phyloP scores from a whole-genome alignment of 805 yeast species.

The Dipodascus albidus region DNA sequence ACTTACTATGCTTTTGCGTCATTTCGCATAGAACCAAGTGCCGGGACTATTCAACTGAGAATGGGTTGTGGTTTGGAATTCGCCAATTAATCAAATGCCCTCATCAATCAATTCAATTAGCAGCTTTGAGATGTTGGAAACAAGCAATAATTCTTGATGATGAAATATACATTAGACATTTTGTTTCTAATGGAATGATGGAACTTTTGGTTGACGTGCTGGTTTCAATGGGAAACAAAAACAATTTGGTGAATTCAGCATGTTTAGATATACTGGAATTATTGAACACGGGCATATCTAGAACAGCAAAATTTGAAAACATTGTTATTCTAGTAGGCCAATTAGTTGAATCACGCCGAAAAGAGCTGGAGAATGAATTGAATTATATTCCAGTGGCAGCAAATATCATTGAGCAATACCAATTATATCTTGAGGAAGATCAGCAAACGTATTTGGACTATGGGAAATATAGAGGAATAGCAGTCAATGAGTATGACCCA shows the following conservation, averaged over 20 bases:
- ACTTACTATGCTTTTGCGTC: conserved; percentile 55
- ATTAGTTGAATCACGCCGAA: neutral
- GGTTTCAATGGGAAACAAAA: conserved; percentile 34
- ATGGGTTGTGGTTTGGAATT: conserved; percentile 46
- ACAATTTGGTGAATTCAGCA: conserved; percentile 64
- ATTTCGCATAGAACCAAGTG: conserved; percentile 52
- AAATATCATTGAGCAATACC: neutral
- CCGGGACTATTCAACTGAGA: conserved; percentile 51
- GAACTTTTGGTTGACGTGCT: conserved; percentile 39
- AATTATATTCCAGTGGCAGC: neutral
- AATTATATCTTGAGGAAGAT: neutral
- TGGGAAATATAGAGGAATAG: neutral
- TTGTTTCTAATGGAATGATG: conserved; percentile 45
- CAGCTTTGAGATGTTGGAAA: conserved; percentile 61
- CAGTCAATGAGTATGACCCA: neutral
- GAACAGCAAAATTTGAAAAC: neutral
- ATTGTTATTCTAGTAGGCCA: neutral
- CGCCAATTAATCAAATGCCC: conserved; percentile 36
- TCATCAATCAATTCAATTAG: conserved; percentile 45
- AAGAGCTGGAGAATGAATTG: neutral
- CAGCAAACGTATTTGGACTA: neutral
- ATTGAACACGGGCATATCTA: conserved; percentile 1
- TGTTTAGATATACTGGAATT: conserved; percentile 45
- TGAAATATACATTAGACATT: conserved; percentile 42
- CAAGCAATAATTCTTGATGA: conserved; percentile 46